Conservation (phyloP, 257 asterid genomes). For the Orobanche coerulescens region DNA sequence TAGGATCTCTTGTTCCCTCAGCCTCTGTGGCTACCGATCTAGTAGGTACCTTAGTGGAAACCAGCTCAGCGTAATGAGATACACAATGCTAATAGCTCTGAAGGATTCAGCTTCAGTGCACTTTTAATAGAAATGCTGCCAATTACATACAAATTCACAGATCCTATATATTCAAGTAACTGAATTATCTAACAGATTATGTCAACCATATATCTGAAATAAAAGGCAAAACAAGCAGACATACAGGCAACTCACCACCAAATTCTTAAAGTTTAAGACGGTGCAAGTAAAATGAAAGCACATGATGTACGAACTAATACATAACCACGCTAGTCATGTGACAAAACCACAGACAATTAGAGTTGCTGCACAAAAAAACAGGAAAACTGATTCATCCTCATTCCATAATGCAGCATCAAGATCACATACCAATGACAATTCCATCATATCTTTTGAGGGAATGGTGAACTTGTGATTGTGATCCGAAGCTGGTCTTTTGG, state of each 20-base stretch:
- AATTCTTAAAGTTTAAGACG: neutral
- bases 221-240: neutral
- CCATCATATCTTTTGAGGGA: slow-evolving; percentile 33
- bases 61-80: neutral
- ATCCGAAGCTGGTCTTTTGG: slow-evolving; percentile 63
- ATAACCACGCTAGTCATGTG: neutral
- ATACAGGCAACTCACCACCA: neutral
- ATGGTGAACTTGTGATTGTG: slow-evolving; percentile 34
- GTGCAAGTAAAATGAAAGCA: neutral
- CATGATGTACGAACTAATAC: slow-evolving; percentile 8
- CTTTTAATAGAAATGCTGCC: neutral
- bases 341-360: neutral
- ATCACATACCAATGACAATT: slow-evolving; percentile 68
- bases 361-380: neutral
- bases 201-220: neutral
- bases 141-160: slow-evolving; percentile 2
- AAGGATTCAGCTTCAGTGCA: neutral
- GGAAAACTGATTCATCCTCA: neutral
- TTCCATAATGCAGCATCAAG: slow-evolving; percentile 12
- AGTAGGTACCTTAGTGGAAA: slow-evolving; percentile 12
- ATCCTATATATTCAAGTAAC: neutral
- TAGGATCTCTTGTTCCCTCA: neutral
- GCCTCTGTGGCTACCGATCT: slow-evolving; percentile 8
- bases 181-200: slow-evolving; percentile 11
- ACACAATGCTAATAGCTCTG: neutral